Base-by-base conservation (phyloP, 352 stramenopile species). In the Phytophthora aleatoria region DNA sequence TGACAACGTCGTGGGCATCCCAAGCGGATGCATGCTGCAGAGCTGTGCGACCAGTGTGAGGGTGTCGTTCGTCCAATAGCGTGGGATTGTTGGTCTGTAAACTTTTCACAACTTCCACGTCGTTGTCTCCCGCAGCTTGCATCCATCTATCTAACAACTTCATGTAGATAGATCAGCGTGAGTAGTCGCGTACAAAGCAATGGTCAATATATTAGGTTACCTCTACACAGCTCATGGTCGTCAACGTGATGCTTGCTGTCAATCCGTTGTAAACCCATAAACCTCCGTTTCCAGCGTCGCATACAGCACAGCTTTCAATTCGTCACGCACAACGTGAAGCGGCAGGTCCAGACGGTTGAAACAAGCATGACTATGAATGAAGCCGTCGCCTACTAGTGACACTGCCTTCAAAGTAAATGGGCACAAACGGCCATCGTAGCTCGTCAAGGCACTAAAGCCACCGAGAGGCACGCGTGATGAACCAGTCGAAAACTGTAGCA, bases 321-420 rank as follows among this genome's bases (percentile, higher is more conserved):
- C 90, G 10, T 89, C 76, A 45, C 89, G 93, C 1, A 79, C 81
- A 26, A 92, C 87, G 69, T 98, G 98, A 50, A 97, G 61, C 26
- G 96, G 96, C 13, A 99, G 73, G 71, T 99, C 96, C 59, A 99
- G 94, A 3, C 79, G 79, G 35, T 89, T 91, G 59, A 87, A 91
- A 49, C 82, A 91, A 15, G 82, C 78, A 55, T 91, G 82, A 36
- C 79, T 79, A 31, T 73, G 66, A 30, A 85, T 71, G 42, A 77
- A 85, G 1, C 75, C 77, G 35, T 69, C 63, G 9, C 66, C 68
- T 7, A 76, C 60, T 12, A 78, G 57, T 0, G 57, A 56, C 26
- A 83, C 61, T 28, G 57, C 74, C 30, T 83, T 76, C 20, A 90
- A 12, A 15, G 74, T 82, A 43, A 87, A 87, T 31, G 72, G 76